A percentile compares a stretch with the other conserved stretches of the same genome.
Evolutionary conservation across 2,329 filamentous ascomycete species (phyloP).

Genomic region (Ciborinia camelliae): DNA sequence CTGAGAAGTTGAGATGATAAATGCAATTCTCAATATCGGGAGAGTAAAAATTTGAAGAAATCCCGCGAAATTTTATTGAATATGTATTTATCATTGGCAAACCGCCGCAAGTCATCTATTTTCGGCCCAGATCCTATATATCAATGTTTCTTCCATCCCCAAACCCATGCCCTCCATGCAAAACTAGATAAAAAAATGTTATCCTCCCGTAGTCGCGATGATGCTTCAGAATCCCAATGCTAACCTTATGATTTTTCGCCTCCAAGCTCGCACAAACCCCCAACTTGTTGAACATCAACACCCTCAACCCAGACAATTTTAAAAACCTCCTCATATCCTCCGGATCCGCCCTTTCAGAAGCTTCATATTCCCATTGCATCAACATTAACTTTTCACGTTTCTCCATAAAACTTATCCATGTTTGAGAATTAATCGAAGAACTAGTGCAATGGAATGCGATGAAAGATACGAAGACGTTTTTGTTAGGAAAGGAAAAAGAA

Average conservation of each 20-base stretch:
- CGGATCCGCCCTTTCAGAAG: too few relatives aligned
- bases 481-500: too few relatives aligned
- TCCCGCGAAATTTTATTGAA: not conserved
- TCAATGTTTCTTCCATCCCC: not conserved
- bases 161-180: not conserved
- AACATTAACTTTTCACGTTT: too few relatives aligned
- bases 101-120: not conserved
- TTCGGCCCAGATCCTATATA: not conserved
- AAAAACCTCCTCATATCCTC: too few relatives aligned
- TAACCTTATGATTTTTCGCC: not conserved
- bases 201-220: not conserved
- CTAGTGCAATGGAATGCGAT: too few relatives aligned
- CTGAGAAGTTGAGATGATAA: not conserved
- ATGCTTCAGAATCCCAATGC: constrained; percentile 1
- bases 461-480: too few relatives aligned
- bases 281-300: too few relatives aligned
- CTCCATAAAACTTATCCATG: too few relatives aligned
- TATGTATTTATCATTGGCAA: not conserved
- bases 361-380: too few relatives aligned
- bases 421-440: too few relatives aligned
- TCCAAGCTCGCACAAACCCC: too few relatives aligned
- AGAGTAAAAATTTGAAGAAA: not conserved
- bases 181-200: not conserved
- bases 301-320: too few relatives aligned
- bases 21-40: not conserved